phyloP scores from a whole-genome alignment of 139 green algal species.

The Desmodesmus armatus region DNA sequence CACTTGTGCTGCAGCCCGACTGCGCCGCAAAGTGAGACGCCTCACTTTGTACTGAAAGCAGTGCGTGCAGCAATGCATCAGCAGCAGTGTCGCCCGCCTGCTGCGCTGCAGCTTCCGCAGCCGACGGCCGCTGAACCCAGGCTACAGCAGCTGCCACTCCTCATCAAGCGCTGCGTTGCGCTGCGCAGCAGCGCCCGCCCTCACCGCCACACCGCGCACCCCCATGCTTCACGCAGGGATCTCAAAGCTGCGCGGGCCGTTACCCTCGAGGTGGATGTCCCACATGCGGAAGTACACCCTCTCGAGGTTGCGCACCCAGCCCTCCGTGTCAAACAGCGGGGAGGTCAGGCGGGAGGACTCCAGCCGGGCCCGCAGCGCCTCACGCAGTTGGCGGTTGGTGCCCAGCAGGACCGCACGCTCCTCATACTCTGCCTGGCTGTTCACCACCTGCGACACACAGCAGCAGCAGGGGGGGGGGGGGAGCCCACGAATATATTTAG shows the following conservation, averaged over 20 bases:
- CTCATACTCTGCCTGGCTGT: slow-evolving; percentile 49
- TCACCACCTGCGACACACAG: slow-evolving; percentile 5
- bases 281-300: slow-evolving; percentile 83
- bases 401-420: slow-evolving; percentile 81
- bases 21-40: too few species aligned
- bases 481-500: too few species aligned
- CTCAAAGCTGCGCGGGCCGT: slow-evolving; percentile 72
- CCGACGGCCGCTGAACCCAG: too few species aligned
- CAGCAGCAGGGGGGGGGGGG: neutral
- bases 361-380: slow-evolving; percentile 65
- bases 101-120: too few species aligned
- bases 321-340: slow-evolving; percentile 87
- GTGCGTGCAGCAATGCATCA: too few species aligned
- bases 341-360: slow-evolving; percentile 66
- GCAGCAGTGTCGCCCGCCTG: too few species aligned
- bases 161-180: neutral
- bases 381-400: slow-evolving; percentile 63
- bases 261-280: slow-evolving; percentile 80
- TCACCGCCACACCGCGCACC: neutral
- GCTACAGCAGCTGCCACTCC: too few species aligned
- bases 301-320: slow-evolving; percentile 87
- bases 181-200: neutral
- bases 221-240: too few species aligned
- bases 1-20: too few species aligned
- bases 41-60: too few species aligned